Evolutionary conservation across 345 rosid genomes (phyloP), one percentile per base, ranked within the genome.

Genomic region (Murraya paniculata): DNA sequence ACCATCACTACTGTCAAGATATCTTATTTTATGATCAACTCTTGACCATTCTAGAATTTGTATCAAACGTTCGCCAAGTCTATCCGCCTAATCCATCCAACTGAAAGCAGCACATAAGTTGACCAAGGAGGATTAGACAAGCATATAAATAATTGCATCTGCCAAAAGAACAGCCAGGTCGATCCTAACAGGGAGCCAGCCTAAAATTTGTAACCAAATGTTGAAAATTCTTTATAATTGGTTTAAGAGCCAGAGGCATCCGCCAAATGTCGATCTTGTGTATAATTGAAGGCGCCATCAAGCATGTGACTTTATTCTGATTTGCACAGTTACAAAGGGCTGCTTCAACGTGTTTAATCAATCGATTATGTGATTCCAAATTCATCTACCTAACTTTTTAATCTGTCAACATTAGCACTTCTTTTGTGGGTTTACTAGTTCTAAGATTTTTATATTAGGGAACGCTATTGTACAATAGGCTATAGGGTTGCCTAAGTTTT

Each of bases 291-390:
- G 76, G 30, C 57, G 64, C 66, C 33, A 41, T 27, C 76, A 62
- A 22, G 50, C 83, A 81, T 71, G 80, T 81, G 80, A 58, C 24
- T 70, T 56, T 31, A 81, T 39, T 67, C 76, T 59, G 31, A 57
- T 22, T 30, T 33, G 8, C 24, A 64, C 25, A 55, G 38, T 61
- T 48, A 9, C 68, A 24, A 19, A 35, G 30, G 57, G 57, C 57
- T 53, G 62, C 27, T 45, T 65, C 78, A 74, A 74, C 75, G 35
- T 25, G 39, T 60, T 77, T 11, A 31, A 53, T 53, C 39, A 28
- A 30, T 28, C 50, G 13, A 45, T 13, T 13, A 19, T 71, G 8
- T 69, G 36, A 57, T 7, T 55, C 48, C 25, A 31, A 53, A 38
- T 71, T 55, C 62, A 13, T 3, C 50, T 45, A 18, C 50, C 50